Percentiles rank a stretch among this genome's conserved stretches.
phyloP scores from a whole-genome alignment of 768 basidiomycete genomes.

The Paxillus ammoniavirescens region DNA sequence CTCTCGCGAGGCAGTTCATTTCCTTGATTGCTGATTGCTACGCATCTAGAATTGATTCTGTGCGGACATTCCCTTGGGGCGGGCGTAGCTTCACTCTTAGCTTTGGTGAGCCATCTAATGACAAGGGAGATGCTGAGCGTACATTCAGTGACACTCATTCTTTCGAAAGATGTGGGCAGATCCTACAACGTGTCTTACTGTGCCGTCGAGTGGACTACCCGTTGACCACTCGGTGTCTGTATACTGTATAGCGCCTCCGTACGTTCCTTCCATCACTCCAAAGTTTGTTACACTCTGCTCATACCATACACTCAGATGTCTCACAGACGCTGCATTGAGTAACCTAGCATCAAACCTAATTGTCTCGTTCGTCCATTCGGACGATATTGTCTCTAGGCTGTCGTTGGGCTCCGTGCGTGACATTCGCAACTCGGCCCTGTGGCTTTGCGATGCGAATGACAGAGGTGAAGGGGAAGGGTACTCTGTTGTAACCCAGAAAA shows the following conservation, averaged over 20 bases:
- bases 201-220: constrained; percentile 68
- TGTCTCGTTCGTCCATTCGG: constrained; percentile 77
- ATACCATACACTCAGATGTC: constrained; percentile 41
- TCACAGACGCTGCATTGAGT: constrained; percentile 60
- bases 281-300: not conserved
- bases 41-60: constrained; percentile 58
- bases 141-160: constrained; percentile 1
- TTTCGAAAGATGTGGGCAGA: constrained; percentile 77
- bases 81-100: constrained; percentile 74
- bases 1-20: not conserved
- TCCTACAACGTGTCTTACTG: constrained; percentile 70
- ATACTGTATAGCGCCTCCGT: constrained; percentile 83
- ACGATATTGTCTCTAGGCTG: constrained; percentile 77
- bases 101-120: constrained; percentile 48
- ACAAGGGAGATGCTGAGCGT: not conserved
- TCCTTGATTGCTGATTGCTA: constrained; percentile 1
- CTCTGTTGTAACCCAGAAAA: constrained; percentile 40
- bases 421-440: constrained; percentile 68
- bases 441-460: constrained; percentile 74
- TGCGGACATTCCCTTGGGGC: constrained; percentile 86
- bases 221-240: constrained; percentile 63
- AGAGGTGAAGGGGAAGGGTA: constrained; percentile 39
- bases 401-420: constrained; percentile 78
- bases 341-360: constrained; percentile 62
- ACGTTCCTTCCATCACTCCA: constrained; percentile 25